Conservation (phyloP, 75 land plant species). For the Cupressus sempervirens region DNA sequence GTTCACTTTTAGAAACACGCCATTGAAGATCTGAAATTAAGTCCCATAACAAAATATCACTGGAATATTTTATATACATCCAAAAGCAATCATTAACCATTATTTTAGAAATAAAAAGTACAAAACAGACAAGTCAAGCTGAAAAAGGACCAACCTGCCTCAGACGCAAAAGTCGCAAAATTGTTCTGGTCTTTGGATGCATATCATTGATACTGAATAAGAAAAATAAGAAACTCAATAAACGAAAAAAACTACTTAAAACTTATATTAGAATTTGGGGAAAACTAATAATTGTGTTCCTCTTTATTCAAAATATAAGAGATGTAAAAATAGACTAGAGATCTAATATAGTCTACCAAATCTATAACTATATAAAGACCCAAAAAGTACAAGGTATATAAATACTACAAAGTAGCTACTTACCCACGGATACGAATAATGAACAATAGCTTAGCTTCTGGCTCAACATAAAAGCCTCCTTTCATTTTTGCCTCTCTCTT, state of each 20-base stretch:
- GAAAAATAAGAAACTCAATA: neutral
- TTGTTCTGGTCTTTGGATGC: conserved; percentile 59
- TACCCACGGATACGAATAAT: conserved; percentile 76
- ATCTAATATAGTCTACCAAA: too few relatives aligned
- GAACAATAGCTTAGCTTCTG: conserved; percentile 77
- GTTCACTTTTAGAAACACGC: conserved; percentile 64
- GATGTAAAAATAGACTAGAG: neutral
- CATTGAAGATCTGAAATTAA: conserved; percentile 46
- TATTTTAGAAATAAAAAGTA: neutral
- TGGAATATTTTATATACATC: neutral
- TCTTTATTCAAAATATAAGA: too few relatives aligned
- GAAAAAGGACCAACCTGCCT: conserved; percentile 23
- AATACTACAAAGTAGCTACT: neutral
- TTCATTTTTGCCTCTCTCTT: conserved; percentile 22
- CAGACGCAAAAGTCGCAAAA: conserved; percentile 45
- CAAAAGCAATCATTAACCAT: neutral
- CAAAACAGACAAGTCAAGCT: neutral
- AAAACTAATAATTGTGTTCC: neutral
- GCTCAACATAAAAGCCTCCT: conserved; percentile 72
- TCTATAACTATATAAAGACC: neutral
- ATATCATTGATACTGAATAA: conserved; percentile 73
- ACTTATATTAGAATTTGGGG: neutral
- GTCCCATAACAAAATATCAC: neutral
- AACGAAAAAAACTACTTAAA: neutral
- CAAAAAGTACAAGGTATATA: neutral